These are phyloP conservation scores for Botryotinia globosa DNA, from an alignment of 2,329 filamentous ascomycete species.

Conservation along the genomic window DNA sequence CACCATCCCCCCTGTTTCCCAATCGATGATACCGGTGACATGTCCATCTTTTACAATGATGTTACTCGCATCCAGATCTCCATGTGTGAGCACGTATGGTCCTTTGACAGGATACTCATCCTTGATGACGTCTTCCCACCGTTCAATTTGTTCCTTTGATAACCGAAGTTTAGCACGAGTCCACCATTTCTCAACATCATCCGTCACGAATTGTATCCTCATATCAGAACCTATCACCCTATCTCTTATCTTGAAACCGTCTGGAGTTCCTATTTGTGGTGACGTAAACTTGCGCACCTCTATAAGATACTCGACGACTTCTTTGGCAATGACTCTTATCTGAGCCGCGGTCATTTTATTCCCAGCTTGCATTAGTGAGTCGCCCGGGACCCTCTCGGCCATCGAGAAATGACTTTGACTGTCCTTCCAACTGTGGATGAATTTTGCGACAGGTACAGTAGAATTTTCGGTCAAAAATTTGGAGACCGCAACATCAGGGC, in stretches of 20 bases:
- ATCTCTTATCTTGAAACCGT: background rate
- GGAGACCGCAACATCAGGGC: background rate
- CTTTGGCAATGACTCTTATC: background rate
- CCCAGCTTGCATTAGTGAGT: too few species aligned
- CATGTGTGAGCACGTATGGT: slow-evolving; percentile 5
- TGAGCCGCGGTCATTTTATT: rapidly evolving
- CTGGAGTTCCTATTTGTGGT: background rate
- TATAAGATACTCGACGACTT: slow-evolving; percentile 14
- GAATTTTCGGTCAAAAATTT: background rate
- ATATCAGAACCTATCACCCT: rapidly evolving
- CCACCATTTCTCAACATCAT: slow-evolving; percentile 2
- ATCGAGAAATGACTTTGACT: background rate
- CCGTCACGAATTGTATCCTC: background rate
- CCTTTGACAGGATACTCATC: background rate
- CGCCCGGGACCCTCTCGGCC: background rate
- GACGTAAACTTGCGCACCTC: slow-evolving; percentile 2
- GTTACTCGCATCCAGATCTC: background rate
- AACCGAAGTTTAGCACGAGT: background rate
- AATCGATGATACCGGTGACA: background rate
- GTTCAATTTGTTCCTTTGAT: too few species aligned
- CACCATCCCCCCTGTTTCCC: background rate
- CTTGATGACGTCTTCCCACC: too few species aligned
- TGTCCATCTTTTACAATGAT: background rate
- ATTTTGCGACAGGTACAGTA: background rate
- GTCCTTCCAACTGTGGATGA: background rate